Percentiles rank a stretch among this genome's conserved stretches.
Evolutionary conservation across 2,329 filamentous ascomycete genomes (phyloP).

Genomic region (Colletotrichum tanaceti): DNA sequence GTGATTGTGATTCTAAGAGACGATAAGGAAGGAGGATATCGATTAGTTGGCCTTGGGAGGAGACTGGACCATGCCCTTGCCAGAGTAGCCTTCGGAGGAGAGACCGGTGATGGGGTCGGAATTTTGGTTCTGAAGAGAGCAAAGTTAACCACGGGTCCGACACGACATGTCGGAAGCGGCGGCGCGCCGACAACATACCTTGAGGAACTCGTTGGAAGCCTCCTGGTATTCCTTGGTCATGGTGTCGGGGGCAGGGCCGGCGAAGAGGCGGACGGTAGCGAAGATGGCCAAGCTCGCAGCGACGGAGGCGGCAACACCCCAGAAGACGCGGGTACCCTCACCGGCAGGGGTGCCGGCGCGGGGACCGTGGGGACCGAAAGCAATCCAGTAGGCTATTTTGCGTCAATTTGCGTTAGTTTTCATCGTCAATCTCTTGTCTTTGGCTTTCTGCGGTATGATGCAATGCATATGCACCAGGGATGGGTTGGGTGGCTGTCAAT

Average conservation of each 20-base stretch:
- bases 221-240: conserved; percentile 99
- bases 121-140: conserved; percentile 74
- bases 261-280: conserved; percentile 75
- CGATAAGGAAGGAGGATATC: conserved; percentile 38
- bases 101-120: conserved; percentile 89
- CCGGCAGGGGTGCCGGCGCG: conserved; percentile 85
- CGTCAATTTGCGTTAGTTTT: conserved; percentile 55
- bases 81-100: conserved; percentile 80
- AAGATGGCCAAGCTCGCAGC: conserved; percentile 78
- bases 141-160: conserved; percentile 19
- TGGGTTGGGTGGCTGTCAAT: conserved; percentile 26
- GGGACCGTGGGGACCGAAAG: conserved; percentile 95
- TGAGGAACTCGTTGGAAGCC: conserved; percentile 92
- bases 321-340: conserved; percentile 82
- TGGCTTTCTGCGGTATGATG: conserved; percentile 23
- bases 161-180: background rate
- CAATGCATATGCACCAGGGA: conserved; percentile 34
- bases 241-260: conserved; percentile 79
- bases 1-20: conserved; percentile 41
- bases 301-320: conserved; percentile 77
- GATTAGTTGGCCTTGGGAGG: conserved; percentile 64
- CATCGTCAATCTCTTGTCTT: conserved; percentile 29
- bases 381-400: conserved; percentile 93
- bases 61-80: conserved; percentile 83
- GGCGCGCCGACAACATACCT: conserved; percentile 61